Evolutionary conservation across 208 protist genomes (phyloP).

Genomic region (Leishmania arabica): DNA sequence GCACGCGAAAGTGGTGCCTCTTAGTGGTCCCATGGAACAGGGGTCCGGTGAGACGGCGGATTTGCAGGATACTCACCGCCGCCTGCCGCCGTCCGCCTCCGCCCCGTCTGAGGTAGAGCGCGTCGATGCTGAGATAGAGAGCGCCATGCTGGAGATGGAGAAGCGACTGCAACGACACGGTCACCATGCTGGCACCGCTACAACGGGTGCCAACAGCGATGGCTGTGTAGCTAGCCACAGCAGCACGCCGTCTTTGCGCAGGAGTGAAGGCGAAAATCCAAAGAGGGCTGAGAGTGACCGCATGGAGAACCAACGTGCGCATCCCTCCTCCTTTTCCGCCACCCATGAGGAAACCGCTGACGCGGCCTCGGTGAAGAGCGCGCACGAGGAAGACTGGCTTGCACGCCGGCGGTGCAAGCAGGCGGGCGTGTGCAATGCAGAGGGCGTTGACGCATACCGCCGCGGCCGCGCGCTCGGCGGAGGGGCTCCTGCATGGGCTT

Average conservation of each 20-base stretch:
- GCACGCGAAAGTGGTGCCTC: background rate
- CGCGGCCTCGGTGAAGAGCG: background rate
- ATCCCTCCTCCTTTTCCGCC: background rate
- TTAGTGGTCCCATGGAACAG: background rate
- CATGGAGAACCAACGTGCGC: background rate
- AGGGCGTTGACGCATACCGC: background rate
- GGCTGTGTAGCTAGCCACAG: conserved; percentile 6
- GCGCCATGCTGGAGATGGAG: conserved; percentile 21
- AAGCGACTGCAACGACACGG: conserved; percentile 5
- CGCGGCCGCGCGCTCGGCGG: background rate
- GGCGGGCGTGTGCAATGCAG: background rate
- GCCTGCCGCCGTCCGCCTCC: background rate
- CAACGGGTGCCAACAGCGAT: background rate
- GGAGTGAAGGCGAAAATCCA: background rate
- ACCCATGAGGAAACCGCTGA: background rate
- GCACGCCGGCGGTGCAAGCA: background rate
- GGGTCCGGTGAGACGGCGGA: background rate
- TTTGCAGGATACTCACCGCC: conserved; percentile 1
- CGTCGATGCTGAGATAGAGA: conserved; percentile 12
- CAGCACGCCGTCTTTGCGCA: background rate
- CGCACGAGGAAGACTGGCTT: background rate
- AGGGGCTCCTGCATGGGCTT: background rate
- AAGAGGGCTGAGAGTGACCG: background rate
- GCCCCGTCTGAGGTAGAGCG: conserved; percentile 1
- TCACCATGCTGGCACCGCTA: background rate